Conservation (phyloP, 2,329 filamentous ascomycete genomes). For the Davidsoniella australis region DNA sequence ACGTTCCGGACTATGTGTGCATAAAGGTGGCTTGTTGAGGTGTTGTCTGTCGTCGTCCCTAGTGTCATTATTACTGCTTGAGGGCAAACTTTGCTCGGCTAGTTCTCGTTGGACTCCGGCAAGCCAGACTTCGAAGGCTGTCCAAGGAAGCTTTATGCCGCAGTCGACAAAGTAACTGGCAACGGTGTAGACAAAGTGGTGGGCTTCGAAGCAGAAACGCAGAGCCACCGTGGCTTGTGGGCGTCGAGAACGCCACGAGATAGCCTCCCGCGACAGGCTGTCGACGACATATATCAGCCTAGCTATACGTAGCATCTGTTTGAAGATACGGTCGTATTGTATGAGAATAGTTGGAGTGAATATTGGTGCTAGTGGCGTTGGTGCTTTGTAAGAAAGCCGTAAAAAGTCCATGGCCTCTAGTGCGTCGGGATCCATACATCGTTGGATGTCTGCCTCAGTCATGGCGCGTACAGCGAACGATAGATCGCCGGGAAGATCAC, state of each 20-base stretch:
- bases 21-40: conserved; percentile 16
- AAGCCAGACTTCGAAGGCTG: conserved; percentile 48
- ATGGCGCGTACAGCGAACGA: conserved; percentile 78
- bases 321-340: conserved; percentile 78
- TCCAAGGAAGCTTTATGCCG: conserved; percentile 60
- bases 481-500: conserved; percentile 46
- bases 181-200: conserved; percentile 60
- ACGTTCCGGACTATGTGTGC: conserved; percentile 43
- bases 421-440: conserved; percentile 65
- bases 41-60: too few relatives aligned
- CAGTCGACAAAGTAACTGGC: conserved; percentile 66
- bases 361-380: conserved; percentile 51
- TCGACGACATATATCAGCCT: conserved; percentile 65
- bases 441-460: conserved; percentile 58
- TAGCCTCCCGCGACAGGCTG: conserved; percentile 43
- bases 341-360: conserved; percentile 53
- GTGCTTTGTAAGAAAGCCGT: conserved; percentile 66
- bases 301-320: conserved; percentile 55
- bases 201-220: conserved; percentile 57
- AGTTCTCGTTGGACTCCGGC: conserved; percentile 43
- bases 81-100: conserved; percentile 20
- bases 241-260: conserved; percentile 15
- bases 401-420: conserved; percentile 89
- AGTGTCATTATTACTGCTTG: too few relatives aligned
- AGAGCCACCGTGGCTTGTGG: conserved; percentile 17